Conservation (phyloP, 2,329 filamentous ascomycete species). For the Exophiala bonariae region DNA sequence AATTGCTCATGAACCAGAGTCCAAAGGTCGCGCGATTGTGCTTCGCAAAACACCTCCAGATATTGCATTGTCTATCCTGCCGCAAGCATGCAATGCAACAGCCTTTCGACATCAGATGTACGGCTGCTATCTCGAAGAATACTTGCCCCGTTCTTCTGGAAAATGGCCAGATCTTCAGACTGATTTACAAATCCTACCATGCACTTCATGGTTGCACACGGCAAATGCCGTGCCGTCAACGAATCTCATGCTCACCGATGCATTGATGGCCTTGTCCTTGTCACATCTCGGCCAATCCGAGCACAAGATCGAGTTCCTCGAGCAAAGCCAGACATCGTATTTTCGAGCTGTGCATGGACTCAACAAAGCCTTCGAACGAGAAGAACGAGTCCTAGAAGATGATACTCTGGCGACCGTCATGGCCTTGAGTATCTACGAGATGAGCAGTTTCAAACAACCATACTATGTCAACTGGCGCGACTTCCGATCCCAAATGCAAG, state of each 20-base stretch:
- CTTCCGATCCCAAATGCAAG: conserved; percentile 3
- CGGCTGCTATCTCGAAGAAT: conserved; percentile 5
- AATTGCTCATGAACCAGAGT: not conserved
- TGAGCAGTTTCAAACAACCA: conserved; percentile 1
- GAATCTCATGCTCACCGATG: conserved; percentile 4
- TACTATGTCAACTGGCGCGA: not conserved
- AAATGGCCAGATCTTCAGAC: conserved; percentile 2
- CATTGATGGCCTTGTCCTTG: conserved; percentile 2
- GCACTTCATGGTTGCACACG: conserved; percentile 6
- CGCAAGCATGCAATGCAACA: conserved; percentile 1
- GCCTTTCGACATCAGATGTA: conserved; percentile 2
- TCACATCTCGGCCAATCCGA: conserved; percentile 1
- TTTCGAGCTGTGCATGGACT: conserved; percentile 6
- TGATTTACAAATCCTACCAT: not conserved
- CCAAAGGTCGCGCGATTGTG: not conserved
- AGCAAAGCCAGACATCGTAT: conserved; percentile 4
- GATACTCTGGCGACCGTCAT: conserved; percentile 12
- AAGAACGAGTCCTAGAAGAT: conserved; percentile 3
- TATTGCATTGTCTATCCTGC: not conserved
- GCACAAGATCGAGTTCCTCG: not conserved
- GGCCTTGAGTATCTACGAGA: conserved; percentile 13
- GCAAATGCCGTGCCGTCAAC: not conserved
- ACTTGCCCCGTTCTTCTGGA: conserved; percentile 2
- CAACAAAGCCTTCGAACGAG: not conserved
- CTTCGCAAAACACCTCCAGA: not conserved